A percentile compares a stretch with the other conserved stretches of the same genome.
These are phyloP conservation scores for Leptomonas seymouri DNA, from an alignment of 208 protist species.

Conservation along the genomic window DNA sequence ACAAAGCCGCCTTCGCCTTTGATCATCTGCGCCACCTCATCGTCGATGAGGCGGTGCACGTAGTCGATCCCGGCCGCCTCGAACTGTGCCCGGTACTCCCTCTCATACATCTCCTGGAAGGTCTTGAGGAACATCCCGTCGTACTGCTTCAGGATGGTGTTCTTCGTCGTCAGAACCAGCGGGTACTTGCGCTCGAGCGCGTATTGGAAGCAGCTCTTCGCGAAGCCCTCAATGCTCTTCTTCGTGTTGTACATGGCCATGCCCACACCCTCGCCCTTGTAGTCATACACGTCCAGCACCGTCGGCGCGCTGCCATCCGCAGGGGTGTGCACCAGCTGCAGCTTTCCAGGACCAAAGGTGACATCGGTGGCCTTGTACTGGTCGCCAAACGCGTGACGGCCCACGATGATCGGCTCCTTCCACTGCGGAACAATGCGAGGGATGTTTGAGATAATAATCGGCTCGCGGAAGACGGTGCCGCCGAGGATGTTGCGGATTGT, in stretches of 20 bases:
- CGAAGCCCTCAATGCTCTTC: constrained; percentile 96
- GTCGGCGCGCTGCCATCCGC: constrained; percentile 66
- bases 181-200: constrained; percentile 91
- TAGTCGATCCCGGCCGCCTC: constrained; percentile 91
- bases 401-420: constrained; percentile 96
- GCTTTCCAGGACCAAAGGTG: constrained; percentile 83
- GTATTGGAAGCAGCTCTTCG: constrained; percentile 94
- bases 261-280: constrained; percentile 80
- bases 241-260: constrained; percentile 98
- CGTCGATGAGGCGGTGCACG: constrained; percentile 98
- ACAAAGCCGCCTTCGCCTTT: constrained; percentile 95
- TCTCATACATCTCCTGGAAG: constrained; percentile 95
- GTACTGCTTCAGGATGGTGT: constrained; percentile 98
- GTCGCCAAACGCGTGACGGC: constrained; percentile 96
- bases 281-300: constrained; percentile 91
- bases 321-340: constrained; percentile 94
- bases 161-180: constrained; percentile 97
- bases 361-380: constrained; percentile 97
- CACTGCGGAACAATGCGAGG: constrained; percentile 93
- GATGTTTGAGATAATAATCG: constrained; percentile 96
- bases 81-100: constrained; percentile 87
- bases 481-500: constrained; percentile 99
- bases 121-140: constrained; percentile 97
- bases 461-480: constrained; percentile 98
- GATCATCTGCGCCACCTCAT: constrained; percentile 97